A percentile compares a stretch with the other conserved stretches of the same genome.
Conservation (phyloP, 305 asterid species). For the Fraxinus baroniana region DNA sequence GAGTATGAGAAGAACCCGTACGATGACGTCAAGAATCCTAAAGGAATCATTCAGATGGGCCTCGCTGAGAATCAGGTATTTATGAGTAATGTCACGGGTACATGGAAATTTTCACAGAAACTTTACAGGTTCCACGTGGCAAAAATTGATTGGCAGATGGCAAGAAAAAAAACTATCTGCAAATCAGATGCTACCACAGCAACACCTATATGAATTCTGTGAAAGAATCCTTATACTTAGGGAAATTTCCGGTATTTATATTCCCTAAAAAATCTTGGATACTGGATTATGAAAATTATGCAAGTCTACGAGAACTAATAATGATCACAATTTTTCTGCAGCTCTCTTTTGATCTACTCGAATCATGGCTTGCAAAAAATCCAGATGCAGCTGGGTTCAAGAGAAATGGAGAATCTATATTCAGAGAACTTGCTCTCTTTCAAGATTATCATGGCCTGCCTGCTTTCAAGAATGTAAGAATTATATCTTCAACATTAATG, state of each 20-base stretch:
- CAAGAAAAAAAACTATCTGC: too few species aligned
- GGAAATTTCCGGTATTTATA: neutral
- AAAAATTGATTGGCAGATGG: too few species aligned
- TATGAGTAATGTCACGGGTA: neutral
- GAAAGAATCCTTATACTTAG: neutral
- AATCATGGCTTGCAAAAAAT: slow-evolving; percentile 57
- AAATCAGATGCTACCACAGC: neutral
- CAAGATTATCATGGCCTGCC: slow-evolving; percentile 81
- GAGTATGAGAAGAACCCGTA: slow-evolving; percentile 75
- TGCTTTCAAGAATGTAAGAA: slow-evolving; percentile 67
- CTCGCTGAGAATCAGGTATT: slow-evolving; percentile 70
- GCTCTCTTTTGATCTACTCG: slow-evolving; percentile 64
- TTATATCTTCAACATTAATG: neutral
- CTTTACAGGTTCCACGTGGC: neutral
- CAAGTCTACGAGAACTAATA: neutral
- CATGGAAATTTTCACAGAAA: neutral
- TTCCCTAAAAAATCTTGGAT: neutral
- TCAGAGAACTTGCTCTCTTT: slow-evolving; percentile 72
- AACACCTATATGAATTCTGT: neutral
- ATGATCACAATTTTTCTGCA: slow-evolving; percentile 11
- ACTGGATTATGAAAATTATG: neutral
- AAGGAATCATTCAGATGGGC: slow-evolving; percentile 77
- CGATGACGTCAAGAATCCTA: slow-evolving; percentile 47
- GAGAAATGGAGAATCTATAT: slow-evolving; percentile 55
- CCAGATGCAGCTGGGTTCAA: slow-evolving; percentile 66